These are phyloP conservation scores for Phanerochaete sordida DNA, from an alignment of 768 basidiomycete genomes.

Conservation along the genomic window DNA sequence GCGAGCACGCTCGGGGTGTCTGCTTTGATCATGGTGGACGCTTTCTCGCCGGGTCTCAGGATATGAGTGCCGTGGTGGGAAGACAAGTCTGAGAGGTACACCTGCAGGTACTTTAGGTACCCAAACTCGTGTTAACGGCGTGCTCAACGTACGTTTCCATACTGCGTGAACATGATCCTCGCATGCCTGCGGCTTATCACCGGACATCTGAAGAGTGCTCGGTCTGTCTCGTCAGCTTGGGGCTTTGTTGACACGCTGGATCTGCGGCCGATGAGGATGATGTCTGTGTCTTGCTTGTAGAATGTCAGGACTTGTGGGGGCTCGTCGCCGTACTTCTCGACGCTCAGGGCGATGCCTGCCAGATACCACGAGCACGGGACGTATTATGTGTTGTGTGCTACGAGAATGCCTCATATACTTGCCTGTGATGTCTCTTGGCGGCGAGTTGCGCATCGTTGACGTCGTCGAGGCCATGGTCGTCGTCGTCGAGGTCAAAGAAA, in stretches of 20 bases:
- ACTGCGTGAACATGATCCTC: conserved; percentile 69
- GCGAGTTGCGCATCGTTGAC: not conserved
- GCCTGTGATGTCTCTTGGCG: conserved; percentile 2
- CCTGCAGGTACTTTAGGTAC: conserved; percentile 37
- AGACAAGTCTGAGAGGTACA: conserved; percentile 63
- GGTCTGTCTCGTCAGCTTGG: conserved; percentile 26
- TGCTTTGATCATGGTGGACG: conserved; percentile 46
- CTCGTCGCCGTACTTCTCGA: conserved; percentile 49
- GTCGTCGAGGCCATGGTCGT: conserved; percentile 1
- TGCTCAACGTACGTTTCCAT: conserved; percentile 53
- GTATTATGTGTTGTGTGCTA: not conserved
- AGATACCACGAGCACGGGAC: not conserved
- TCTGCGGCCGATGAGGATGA: conserved; percentile 66
- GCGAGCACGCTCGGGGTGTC: conserved; percentile 54
- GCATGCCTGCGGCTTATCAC: conserved; percentile 80
- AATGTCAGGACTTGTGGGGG: conserved; percentile 48
- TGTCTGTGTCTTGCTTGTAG: conserved; percentile 43
- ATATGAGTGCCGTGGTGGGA: conserved; percentile 80
- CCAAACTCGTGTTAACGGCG: conserved; percentile 14
- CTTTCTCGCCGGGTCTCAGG: conserved; percentile 46
- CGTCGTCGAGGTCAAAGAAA: conserved; percentile 1
- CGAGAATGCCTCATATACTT: not conserved
- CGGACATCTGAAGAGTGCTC: conserved; percentile 68
- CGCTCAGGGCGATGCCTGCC: conserved; percentile 55
- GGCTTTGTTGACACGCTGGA: conserved; percentile 46